Conservation (phyloP, 1,284 basidiomycete genomes). For the Ustilago lituana region DNA sequence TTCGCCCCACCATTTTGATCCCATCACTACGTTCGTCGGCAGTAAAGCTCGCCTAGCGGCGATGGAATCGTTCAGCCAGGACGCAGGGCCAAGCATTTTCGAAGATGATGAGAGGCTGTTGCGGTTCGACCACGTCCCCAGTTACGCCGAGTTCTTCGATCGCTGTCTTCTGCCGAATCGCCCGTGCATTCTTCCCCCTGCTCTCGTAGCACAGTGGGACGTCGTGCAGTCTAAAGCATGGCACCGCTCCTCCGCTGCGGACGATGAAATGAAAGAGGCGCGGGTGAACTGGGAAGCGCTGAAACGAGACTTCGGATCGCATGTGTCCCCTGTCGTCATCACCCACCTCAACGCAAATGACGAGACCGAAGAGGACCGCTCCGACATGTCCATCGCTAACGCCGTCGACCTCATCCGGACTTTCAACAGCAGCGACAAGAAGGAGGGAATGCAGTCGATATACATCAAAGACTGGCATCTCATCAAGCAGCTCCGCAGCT, state of each 20-base stretch:
- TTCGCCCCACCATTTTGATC: no score
- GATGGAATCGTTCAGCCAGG: neutral
- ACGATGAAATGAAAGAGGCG: neutral
- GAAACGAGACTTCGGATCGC: slow-evolving; percentile 23
- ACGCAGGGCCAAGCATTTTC: neutral
- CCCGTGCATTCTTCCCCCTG: slow-evolving; percentile 47
- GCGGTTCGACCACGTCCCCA: slow-evolving; percentile 22
- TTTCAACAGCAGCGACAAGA: neutral
- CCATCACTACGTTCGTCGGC: no score
- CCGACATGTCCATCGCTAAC: slow-evolving; percentile 30
- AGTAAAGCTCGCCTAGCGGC: no score
- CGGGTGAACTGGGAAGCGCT: slow-evolving; percentile 38
- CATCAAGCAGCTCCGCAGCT: slow-evolving; percentile 62
- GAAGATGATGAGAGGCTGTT: slow-evolving; percentile 6
- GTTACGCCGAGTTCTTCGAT: slow-evolving; percentile 43
- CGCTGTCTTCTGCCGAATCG: slow-evolving; percentile 41
- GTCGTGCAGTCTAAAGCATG: slow-evolving; percentile 2
- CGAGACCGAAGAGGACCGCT: slow-evolving; percentile 16
- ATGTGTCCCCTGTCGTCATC: slow-evolving; percentile 42
- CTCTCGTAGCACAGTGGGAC: slow-evolving; percentile 31
- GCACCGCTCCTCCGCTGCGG: no score
- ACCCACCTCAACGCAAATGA: neutral
- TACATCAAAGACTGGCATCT: slow-evolving; percentile 75
- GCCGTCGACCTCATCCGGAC: slow-evolving; percentile 36
- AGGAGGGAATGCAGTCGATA: slow-evolving; percentile 45